These are phyloP conservation scores for Cephalotrichum gorgonifer DNA, from an alignment of 2,329 filamentous ascomycete species.

Conservation along the genomic window DNA sequence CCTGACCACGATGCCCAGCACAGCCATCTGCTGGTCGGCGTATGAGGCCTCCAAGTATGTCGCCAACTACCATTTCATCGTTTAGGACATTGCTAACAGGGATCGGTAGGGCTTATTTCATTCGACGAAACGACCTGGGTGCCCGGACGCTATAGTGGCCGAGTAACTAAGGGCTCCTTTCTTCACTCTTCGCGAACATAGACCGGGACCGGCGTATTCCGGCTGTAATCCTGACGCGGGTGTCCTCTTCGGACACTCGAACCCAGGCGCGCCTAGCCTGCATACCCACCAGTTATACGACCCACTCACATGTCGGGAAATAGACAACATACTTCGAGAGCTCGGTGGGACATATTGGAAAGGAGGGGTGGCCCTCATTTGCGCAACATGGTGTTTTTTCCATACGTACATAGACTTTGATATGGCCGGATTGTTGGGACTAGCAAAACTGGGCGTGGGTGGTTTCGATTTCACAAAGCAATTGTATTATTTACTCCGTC, in stretches of 20 bases:
- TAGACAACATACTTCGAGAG: neutral
- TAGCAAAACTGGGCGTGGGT: neutral
- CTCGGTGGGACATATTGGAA: neutral
- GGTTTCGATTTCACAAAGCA: neutral
- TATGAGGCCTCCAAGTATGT: conserved; percentile 60
- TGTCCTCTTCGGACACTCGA: too few relatives aligned
- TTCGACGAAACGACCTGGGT: conserved; percentile 36
- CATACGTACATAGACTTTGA: neutral
- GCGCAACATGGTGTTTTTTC: neutral
- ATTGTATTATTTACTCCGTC: conserved; percentile 2
- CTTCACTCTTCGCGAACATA: too few relatives aligned
- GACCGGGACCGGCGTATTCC: too few relatives aligned
- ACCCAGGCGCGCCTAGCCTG: too few relatives aligned
- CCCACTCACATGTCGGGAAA: neutral
- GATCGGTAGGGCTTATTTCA: conserved; percentile 47
- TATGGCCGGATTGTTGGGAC: neutral
- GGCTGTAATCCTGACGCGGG: too few relatives aligned
- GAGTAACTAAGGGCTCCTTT: too few relatives aligned
- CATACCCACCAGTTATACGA: too few relatives aligned
- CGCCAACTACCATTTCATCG: neutral
- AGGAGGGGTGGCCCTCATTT: neutral
- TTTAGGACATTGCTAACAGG: neutral
- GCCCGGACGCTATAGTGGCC: neutral
- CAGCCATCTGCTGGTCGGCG: conserved; percentile 95
- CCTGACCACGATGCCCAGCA: conserved; percentile 95